Conservation (phyloP, 805 yeast species). For the Spathaspora boniae region DNA sequence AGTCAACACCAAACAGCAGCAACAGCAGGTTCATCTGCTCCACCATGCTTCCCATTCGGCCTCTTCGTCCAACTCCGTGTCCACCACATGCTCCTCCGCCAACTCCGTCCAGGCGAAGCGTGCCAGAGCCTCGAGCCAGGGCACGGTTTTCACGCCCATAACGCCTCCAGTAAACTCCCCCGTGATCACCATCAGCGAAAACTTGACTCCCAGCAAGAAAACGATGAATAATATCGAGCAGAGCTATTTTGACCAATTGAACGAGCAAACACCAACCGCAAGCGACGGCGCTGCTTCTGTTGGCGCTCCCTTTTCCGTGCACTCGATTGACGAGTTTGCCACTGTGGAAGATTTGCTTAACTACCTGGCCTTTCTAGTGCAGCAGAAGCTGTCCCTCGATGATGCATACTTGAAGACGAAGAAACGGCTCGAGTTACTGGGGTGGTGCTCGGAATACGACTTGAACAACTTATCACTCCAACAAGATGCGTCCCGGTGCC, state of each 20-base stretch:
- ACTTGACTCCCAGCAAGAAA: slow-evolving; percentile 24
- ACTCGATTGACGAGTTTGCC: slow-evolving; percentile 21
- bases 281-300: background rate
- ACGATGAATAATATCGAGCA: slow-evolving; percentile 31
- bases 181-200: slow-evolving; percentile 36
- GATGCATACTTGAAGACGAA: slow-evolving; percentile 34
- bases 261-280: no score
- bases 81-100: slow-evolving; percentile 6
- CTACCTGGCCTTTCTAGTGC: slow-evolving; percentile 28
- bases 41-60: slow-evolving; percentile 11
- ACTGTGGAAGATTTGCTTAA: slow-evolving; percentile 21
- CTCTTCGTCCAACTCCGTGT: slow-evolving; percentile 4
- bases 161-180: slow-evolving; percentile 37
- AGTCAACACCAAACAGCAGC: slow-evolving; percentile 1
- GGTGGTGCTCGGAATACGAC: slow-evolving; percentile 43
- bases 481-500: slow-evolving; percentile 33
- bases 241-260: slow-evolving; percentile 28
- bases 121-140: slow-evolving; percentile 9
- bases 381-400: slow-evolving; percentile 30
- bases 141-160: slow-evolving; percentile 22
- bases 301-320: slow-evolving; percentile 8
- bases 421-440: slow-evolving; percentile 28
- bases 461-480: slow-evolving; percentile 37
- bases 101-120: slow-evolving; percentile 4
- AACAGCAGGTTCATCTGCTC: slow-evolving; percentile 9